Percentiles rank a stretch among this genome's conserved stretches.
Evolutionary conservation across 345 rosid genomes (phyloP).

Genomic region (Eutrema yunnanense): DNA sequence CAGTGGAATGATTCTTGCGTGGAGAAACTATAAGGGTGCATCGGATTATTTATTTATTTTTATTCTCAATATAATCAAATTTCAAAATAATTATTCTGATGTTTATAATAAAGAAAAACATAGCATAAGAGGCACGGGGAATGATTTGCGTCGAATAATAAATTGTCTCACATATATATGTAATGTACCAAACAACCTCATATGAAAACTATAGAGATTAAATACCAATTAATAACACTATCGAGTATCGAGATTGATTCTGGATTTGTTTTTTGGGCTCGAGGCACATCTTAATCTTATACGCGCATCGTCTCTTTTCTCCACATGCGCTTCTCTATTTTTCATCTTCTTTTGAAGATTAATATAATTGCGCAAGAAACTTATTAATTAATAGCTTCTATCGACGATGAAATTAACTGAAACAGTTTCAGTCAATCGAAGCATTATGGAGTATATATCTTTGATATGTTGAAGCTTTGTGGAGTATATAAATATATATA

Average conservation of each 20-base stretch:
- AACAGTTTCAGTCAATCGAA: background rate
- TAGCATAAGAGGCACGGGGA: conserved; percentile 34
- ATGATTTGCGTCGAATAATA: conserved; percentile 28
- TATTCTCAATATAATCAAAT: background rate
- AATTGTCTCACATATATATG: conserved; percentile 6
- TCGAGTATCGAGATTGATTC: conserved; percentile 19
- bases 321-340: conserved; percentile 14
- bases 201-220: background rate
- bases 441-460: background rate
- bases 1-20: conserved; percentile 52
- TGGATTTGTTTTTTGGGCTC: conserved; percentile 25
- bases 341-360: background rate
- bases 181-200: conserved; percentile 14
- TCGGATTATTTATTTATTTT: background rate
- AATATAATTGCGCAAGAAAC: background rate
- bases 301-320: background rate
- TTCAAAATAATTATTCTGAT: background rate
- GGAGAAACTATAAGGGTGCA: conserved; percentile 32
- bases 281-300: conserved; percentile 20
- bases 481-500: too few relatives aligned
- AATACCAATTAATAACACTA: background rate
- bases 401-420: too few relatives aligned
- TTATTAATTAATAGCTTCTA: background rate
- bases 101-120: conserved; percentile 2
- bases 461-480: background rate